Percentiles rank a stretch among this genome's conserved stretches.
phyloP scores from a whole-genome alignment of 306 rosid species.

The Begonia loranthoides region DNA sequence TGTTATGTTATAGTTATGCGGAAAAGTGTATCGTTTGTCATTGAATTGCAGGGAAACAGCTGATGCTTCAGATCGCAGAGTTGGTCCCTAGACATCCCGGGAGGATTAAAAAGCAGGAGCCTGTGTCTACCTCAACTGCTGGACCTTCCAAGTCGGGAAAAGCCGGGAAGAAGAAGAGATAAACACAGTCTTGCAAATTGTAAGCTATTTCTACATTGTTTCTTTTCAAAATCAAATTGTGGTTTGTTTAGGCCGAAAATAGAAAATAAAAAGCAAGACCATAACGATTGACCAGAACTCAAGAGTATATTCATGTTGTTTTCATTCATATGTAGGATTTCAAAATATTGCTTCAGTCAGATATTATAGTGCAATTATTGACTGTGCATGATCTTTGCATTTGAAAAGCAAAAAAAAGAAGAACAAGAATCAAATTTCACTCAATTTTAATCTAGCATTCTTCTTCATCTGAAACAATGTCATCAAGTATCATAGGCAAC shows the following conservation, averaged over 20 bases:
- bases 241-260: too few species aligned
- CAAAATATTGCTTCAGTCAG: too few species aligned
- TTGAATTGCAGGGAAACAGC: constrained; percentile 50
- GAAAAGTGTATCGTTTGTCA: background rate
- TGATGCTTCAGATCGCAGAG: constrained; percentile 58
- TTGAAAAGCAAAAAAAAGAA: too few species aligned
- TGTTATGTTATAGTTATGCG: background rate
- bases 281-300: too few species aligned
- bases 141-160: constrained; percentile 70
- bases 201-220: too few species aligned
- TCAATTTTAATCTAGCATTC: constrained; percentile 3
- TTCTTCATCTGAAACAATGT: constrained; percentile 44
- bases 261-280: too few species aligned
- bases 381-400: too few species aligned
- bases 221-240: too few species aligned
- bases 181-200: background rate
- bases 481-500: constrained; percentile 34
- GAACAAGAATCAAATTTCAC: background rate
- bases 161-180: constrained; percentile 75
- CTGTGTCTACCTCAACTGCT: constrained; percentile 44
- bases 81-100: constrained; percentile 87
- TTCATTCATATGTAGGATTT: too few species aligned
- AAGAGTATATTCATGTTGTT: too few species aligned
- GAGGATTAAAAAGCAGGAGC: constrained; percentile 69
- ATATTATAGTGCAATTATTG: too few species aligned